These are phyloP conservation scores for Adansonia digitata DNA, from an alignment of 345 rosid species.

Conservation along the genomic window DNA sequence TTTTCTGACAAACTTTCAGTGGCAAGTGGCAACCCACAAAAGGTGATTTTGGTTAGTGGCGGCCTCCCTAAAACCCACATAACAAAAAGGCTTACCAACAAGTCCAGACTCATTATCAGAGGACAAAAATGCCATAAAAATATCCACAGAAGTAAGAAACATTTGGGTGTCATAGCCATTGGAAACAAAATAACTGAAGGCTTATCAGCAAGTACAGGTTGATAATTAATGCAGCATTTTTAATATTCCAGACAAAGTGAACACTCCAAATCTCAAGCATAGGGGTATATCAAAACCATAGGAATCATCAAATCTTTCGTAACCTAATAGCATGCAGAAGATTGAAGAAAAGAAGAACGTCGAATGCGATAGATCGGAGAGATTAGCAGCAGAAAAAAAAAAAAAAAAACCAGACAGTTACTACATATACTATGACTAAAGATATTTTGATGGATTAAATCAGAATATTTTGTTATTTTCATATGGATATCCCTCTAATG, in stretches of 20 bases:
- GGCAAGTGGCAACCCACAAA: neutral
- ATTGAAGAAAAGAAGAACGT: neutral
- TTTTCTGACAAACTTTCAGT: neutral
- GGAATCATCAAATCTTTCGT: neutral
- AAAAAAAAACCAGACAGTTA: constrained; percentile 14
- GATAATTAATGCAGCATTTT: constrained; percentile 12
- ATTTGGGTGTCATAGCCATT: too few species aligned
- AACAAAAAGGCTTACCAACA: neutral
- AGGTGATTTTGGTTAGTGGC: too few species aligned
- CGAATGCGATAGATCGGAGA: too few species aligned
- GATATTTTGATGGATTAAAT: constrained; percentile 23
- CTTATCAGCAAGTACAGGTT: neutral
- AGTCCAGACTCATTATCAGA: neutral
- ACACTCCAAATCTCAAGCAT: constrained; percentile 1
- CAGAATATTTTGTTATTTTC: constrained; percentile 26
- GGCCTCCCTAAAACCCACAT: too few species aligned
- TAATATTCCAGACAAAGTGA: neutral
- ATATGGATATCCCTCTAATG: constrained; percentile 28
- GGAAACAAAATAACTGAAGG: constrained; percentile 7
- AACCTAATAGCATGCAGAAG: neutral
- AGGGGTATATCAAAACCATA: neutral
- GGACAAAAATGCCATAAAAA: neutral
- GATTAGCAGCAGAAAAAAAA: neutral
- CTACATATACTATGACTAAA: neutral
- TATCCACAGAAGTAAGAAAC: too few species aligned